These are phyloP conservation scores for Globisporangium middletonii DNA, from an alignment of 352 stramenopile genomes.

Conservation along the genomic window DNA sequence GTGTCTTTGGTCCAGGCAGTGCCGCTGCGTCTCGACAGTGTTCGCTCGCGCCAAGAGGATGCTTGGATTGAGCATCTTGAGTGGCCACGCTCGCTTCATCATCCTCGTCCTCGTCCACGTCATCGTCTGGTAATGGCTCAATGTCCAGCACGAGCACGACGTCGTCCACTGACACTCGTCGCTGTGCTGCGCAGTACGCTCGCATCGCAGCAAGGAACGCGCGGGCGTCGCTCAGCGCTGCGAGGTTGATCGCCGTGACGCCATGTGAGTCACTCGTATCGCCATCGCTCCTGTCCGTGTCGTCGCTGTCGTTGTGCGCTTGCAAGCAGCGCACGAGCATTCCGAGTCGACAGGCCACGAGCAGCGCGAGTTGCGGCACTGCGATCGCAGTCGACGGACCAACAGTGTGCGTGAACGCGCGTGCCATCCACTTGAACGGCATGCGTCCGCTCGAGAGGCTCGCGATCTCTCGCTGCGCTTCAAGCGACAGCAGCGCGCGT, in stretches of 20 bases:
- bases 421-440: constrained; percentile 13
- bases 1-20: too few species aligned
- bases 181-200: constrained; percentile 3
- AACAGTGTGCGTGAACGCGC: constrained; percentile 9
- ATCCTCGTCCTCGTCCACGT: not conserved
- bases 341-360: constrained; percentile 8
- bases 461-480: constrained; percentile 9
- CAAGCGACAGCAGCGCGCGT: not conserved
- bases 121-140: not conserved
- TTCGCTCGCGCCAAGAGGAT: not conserved
- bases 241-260: constrained; percentile 7
- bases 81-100: not conserved
- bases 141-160: constrained; percentile 12
- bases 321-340: constrained; percentile 5
- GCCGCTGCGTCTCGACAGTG: too few species aligned
- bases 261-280: not conserved
- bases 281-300: not conserved
- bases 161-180: not conserved
- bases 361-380: constrained; percentile 8
- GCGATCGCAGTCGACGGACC: constrained; percentile 9
- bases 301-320: not conserved
- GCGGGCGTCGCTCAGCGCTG: constrained; percentile 11
- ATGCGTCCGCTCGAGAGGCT: constrained; percentile 10
- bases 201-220: constrained; percentile 10
- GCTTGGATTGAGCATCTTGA: not conserved